Conservation (phyloP, 148 eudicot species). For the Rhododendron simsii region DNA sequence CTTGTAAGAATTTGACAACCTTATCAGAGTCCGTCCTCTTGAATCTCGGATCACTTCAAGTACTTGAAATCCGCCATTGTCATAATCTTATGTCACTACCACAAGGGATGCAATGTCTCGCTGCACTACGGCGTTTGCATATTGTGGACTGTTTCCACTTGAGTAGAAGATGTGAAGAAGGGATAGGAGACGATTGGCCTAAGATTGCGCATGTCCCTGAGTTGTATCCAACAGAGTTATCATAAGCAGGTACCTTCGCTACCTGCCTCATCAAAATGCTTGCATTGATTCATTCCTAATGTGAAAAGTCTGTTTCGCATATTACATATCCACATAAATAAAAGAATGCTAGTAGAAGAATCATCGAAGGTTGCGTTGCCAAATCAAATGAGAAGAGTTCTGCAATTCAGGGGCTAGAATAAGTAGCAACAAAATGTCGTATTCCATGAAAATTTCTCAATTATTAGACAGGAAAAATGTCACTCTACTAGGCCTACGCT, state of each 20-base stretch:
- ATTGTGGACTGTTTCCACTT: neutral
- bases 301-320: too few species aligned
- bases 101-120: neutral
- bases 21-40: neutral
- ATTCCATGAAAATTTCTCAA: too few species aligned
- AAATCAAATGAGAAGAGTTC: too few species aligned
- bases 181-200: neutral
- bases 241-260: neutral
- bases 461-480: too few species aligned
- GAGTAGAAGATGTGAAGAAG: neutral
- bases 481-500: too few species aligned
- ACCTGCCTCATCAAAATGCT: neutral
- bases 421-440: too few species aligned
- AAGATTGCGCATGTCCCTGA: neutral
- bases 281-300: too few species aligned
- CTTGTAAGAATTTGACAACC: neutral
- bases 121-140: neutral
- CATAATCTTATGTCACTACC: neutral
- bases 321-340: too few species aligned
- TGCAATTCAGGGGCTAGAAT: too few species aligned
- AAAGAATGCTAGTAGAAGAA: too few species aligned
- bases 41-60: neutral
- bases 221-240: neutral
- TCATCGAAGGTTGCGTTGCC: too few species aligned
- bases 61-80: neutral